Evolutionary conservation across 305 asterid genomes (phyloP).

Genomic region (Solanum hybrid): DNA sequence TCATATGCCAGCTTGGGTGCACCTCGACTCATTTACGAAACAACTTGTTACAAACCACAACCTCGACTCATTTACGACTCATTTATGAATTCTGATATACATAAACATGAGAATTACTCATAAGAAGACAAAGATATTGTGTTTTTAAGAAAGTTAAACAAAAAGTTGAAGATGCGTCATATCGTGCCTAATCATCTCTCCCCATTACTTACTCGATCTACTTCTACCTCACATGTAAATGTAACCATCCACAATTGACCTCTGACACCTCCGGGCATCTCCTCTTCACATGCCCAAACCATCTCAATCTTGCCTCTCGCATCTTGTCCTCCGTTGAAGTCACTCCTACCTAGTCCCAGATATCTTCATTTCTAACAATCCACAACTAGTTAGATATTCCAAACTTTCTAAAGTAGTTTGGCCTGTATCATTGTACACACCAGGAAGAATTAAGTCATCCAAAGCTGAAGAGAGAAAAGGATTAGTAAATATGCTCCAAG

Average conservation of each 20-base stretch:
- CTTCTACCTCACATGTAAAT: not conserved
- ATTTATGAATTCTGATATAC: not conserved
- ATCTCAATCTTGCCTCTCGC: not conserved
- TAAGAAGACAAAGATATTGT: not conserved
- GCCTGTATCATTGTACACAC: not conserved
- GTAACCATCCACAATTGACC: not conserved
- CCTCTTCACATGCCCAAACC: not conserved
- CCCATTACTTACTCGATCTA: not conserved
- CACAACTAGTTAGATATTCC: not conserved
- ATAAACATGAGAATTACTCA: not conserved
- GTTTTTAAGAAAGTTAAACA: not conserved
- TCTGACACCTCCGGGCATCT: not conserved
- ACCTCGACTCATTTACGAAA: too few species aligned
- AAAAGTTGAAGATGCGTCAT: not conserved
- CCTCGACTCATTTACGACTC: too few species aligned
- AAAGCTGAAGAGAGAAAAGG: not conserved
- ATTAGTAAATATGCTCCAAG: not conserved
- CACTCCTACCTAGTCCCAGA: not conserved
- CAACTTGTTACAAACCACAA: too few species aligned
- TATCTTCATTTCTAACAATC: not conserved
- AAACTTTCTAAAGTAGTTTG: not conserved
- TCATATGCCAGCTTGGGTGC: too few species aligned
- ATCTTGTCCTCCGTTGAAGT: not conserved
- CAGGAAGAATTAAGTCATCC: not conserved
- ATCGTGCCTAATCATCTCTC: not conserved